Base-by-base conservation (phyloP, 2,329 filamentous ascomycete species). In the Fusarium zealandicum region DNA sequence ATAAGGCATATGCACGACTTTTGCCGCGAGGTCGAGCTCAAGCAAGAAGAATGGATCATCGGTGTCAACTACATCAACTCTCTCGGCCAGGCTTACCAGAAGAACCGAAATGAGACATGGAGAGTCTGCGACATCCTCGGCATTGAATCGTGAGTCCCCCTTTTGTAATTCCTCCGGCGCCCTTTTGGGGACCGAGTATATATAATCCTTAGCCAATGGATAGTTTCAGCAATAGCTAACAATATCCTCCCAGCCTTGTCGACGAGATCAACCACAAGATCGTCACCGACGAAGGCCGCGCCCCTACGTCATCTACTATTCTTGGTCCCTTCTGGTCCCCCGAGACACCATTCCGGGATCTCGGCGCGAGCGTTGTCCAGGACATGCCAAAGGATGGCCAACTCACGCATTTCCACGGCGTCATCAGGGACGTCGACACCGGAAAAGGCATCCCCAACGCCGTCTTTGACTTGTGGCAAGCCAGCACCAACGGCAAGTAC, bases 301-400 rank as follows among this genome's bases (percentile, higher is more conserved):
- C 82, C 55, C 87, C 88, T 39, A 91, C 89, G n/a, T 90, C 87
- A 3, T 89, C 87, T 57, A 82, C 88, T 54, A 92, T 92, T 68
- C 85, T 92, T 55, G 89, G 89, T 2, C 89, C 89, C 61, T 91
- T 92, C 81, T 92, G 88, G 88, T 88, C 85, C 10, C 88, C 88
- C 66, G 81, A 90, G 65, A 86, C 89, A 2, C 88, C 89, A 27
- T 90, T 90, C 83, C 84, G 88, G 38, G 79, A 85, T 31, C 80
- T 85, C 63, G 88, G 88, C 61, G 81, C 78, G 69, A 80, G 76
- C 72, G 88, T 91, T 72, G 86, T 91, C 68, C 84, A 87, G 70
- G 75, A 87, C 71, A 72, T 80, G 56, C 76, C 78, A 31, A 79
- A 84, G 50, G 76, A 84, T 42, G 88, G 86, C 40, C 78, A 83